Evolutionary conservation across 306 rosid genomes (phyloP), one percentile per base, ranked within the genome.

Genomic region (Acacia crassicarpa): DNA sequence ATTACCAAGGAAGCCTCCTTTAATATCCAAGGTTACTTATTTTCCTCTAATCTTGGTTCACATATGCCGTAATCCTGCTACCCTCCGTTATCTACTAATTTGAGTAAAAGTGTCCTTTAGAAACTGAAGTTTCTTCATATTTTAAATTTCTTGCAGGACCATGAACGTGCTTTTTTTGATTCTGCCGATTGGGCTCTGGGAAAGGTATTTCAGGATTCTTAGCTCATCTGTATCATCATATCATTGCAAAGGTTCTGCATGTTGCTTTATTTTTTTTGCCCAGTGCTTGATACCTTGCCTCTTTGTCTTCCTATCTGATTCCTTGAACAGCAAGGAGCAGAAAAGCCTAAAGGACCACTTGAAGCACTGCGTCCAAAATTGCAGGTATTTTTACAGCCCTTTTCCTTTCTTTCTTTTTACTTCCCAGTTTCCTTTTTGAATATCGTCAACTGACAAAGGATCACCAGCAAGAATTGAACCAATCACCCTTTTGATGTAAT

Each of bases 171-270:
- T 59, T 95, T 69, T 85, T 95, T 95, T 83, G 96, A 95, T 85
- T 95, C 99, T 78, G 99, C 99, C 40, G 99, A 95, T 84, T 95
- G 99, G 99, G 99, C 95, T 59, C 56, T 91, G 83, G 93, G 95
- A 71, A 91, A 91, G 93, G 95, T 91, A 84, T 65, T 72, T 53
- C 20, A 77, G 41, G 67, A 61, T 46, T 41, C 71, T 13, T 25
- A 32, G 35, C 40, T 35, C 77, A 15, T 84, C 43, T 48, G 56
- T 58, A 41, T 82, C 66, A 27, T 67, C 58, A 62, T 43, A 53
- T 80, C 56, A 38, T 67, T 32, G 8, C 12, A 44, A 75, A 59
- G 54, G 16, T 43, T 20, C 23, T 12, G 53, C 35, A 2, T 30
- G 41, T 38, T 6, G 41, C 6, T 38, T 38, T 38, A 6, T 38